Percentiles rank a stretch among this genome's conserved stretches.
Evolutionary conservation across 495 filamentous ascomycete species (phyloP).

Genomic region (Aspergillus diversus): DNA sequence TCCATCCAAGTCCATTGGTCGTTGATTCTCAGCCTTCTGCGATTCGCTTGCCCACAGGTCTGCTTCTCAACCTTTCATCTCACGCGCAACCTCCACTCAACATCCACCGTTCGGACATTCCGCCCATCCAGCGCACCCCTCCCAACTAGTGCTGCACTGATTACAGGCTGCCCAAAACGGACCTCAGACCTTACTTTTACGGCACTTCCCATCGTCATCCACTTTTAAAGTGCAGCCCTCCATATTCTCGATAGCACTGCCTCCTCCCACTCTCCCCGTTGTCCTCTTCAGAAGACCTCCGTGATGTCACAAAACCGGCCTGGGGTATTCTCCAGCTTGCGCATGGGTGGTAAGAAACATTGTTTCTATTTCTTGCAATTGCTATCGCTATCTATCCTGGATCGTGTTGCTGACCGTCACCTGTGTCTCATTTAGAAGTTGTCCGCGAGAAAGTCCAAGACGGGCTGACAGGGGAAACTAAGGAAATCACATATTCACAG

Average conservation of each 20-base stretch:
- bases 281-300: constrained; percentile 29
- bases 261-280: constrained; percentile 23
- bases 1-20: constrained; percentile 30
- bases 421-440: constrained; percentile 65
- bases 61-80: constrained; percentile 35
- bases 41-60: constrained; percentile 32
- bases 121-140: constrained; percentile 33
- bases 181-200: constrained; percentile 42
- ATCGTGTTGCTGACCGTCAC: constrained; percentile 11
- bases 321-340: constrained; percentile 72
- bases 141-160: constrained; percentile 34
- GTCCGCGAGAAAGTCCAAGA: constrained; percentile 99
- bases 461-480: constrained; percentile 92
- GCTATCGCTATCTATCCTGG: constrained; percentile 11
- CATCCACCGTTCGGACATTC: constrained; percentile 36
- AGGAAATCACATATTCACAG: constrained; percentile 96
- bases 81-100: constrained; percentile 37
- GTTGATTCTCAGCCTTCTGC: constrained; percentile 33
- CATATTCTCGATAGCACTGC: constrained; percentile 42
- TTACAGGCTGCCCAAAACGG: constrained; percentile 55
- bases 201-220: constrained; percentile 40
- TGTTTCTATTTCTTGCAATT: constrained; percentile 14
- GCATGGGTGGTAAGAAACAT: constrained; percentile 76
- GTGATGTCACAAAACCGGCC: constrained; percentile 77
- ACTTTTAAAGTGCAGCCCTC: constrained; percentile 53